These are phyloP conservation scores for Aspergillus amoenus DNA, from an alignment of 2,329 filamentous ascomycete species.

Conservation along the genomic window DNA sequence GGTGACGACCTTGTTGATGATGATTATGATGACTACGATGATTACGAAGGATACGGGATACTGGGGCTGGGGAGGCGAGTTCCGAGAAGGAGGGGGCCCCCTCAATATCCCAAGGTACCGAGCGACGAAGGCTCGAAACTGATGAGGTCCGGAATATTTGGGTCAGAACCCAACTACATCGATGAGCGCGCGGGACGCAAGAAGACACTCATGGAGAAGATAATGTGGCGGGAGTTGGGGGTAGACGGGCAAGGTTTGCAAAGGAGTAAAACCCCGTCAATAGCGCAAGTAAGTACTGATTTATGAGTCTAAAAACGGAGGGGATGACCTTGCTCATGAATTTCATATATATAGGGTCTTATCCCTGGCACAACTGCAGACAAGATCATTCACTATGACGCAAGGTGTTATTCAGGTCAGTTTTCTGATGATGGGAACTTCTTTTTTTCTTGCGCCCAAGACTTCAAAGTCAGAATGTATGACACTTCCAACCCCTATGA, in stretches of 20 bases:
- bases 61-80: slow-evolving; percentile 47
- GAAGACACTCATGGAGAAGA: slow-evolving; percentile 61
- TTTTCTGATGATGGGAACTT: slow-evolving; percentile 98
- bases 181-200: slow-evolving; percentile 56
- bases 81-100: slow-evolving; percentile 41
- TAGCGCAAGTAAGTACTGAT: slow-evolving; percentile 60
- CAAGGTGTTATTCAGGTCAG: slow-evolving; percentile 88
- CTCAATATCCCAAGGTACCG: slow-evolving; percentile 78
- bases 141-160: slow-evolving; percentile 82
- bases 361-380: slow-evolving; percentile 77
- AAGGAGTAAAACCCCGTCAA: slow-evolving; percentile 63
- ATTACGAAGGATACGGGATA: slow-evolving; percentile 24
- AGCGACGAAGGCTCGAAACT: slow-evolving; percentile 73
- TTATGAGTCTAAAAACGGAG: not conserved
- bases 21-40: slow-evolving; percentile 32
- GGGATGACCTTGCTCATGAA: not conserved
- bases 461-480: slow-evolving; percentile 95
- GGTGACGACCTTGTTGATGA: slow-evolving; percentile 20
- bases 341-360: slow-evolving; percentile 55
- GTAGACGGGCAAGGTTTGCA: slow-evolving; percentile 59
- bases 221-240: slow-evolving; percentile 81
- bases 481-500: slow-evolving; percentile 93
- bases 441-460: slow-evolving; percentile 88
- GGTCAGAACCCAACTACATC: slow-evolving; percentile 60
- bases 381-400: slow-evolving; percentile 82